Percentiles rank a stretch among this genome's conserved stretches.
Conservation (phyloP, 768 basidiomycete species). For the Neoboletus magnificus region DNA sequence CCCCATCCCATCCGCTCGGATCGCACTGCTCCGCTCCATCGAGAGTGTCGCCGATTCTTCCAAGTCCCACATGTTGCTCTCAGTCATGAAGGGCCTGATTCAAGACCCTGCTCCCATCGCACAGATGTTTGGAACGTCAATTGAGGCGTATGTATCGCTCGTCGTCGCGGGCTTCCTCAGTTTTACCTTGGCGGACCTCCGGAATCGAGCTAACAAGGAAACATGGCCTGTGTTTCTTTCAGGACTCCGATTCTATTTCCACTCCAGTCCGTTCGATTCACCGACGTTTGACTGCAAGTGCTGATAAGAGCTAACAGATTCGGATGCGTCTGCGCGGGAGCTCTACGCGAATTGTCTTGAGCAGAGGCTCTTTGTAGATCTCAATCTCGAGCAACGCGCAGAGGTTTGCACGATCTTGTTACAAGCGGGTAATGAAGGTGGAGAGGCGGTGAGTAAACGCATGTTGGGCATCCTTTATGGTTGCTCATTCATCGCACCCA, state of each 20-base stretch:
- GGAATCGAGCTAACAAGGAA: slow-evolving; percentile 37
- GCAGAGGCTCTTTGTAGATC: slow-evolving; percentile 50
- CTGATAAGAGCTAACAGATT: slow-evolving; percentile 33
- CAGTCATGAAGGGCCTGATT: slow-evolving; percentile 47
- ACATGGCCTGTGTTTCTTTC: slow-evolving; percentile 51
- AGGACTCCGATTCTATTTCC: slow-evolving; percentile 43
- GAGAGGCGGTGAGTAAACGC: slow-evolving; percentile 43
- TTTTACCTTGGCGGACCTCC: slow-evolving; percentile 43
- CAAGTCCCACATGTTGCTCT: slow-evolving; percentile 55
- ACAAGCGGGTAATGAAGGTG: slow-evolving; percentile 44
- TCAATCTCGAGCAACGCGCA: slow-evolving; percentile 52
- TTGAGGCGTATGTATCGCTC: slow-evolving; percentile 33
- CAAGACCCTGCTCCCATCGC: slow-evolving; percentile 21
- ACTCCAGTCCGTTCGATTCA: slow-evolving; percentile 39
- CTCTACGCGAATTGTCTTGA: slow-evolving; percentile 46
- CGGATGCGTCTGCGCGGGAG: slow-evolving; percentile 35
- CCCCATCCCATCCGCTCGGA: slow-evolving; percentile 43
- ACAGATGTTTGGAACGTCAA: slow-evolving; percentile 38
- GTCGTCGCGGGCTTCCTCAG: slow-evolving; percentile 51
- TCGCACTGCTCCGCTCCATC: slow-evolving; percentile 50
- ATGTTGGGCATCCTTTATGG: not conserved
- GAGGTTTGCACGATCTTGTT: slow-evolving; percentile 58
- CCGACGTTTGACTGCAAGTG: not conserved
- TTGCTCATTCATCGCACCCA: slow-evolving; percentile 16
- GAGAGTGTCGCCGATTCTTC: slow-evolving; percentile 38